These are phyloP conservation scores for Exophiala calicioides DNA, from an alignment of 2,329 filamentous ascomycete genomes.

Conservation along the genomic window DNA sequence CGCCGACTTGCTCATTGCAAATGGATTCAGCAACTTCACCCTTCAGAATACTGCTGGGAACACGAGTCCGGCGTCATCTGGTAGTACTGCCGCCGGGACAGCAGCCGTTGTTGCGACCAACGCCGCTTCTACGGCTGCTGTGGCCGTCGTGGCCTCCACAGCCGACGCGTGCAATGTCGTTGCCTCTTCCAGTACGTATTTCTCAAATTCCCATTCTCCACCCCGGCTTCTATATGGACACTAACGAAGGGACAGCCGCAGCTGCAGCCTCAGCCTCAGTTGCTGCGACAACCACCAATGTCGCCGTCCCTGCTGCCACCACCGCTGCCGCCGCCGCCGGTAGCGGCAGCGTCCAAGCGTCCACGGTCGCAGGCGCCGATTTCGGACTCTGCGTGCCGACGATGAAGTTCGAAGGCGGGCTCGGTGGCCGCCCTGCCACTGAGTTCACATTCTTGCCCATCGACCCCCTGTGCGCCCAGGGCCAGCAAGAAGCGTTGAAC, in stretches of 20 bases:
- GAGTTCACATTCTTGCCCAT: constrained; percentile 70
- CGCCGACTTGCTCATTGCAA: constrained; percentile 62
- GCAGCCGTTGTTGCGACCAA: constrained; percentile 21
- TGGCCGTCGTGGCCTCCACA: neutral
- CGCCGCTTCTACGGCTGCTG: constrained; percentile 11
- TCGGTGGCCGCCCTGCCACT: constrained; percentile 52
- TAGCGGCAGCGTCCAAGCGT: constrained; percentile 3
- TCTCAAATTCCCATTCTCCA: too few species aligned
- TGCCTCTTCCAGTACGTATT: constrained; percentile 6
- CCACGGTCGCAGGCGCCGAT: constrained; percentile 42
- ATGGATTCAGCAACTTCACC: constrained; percentile 64
- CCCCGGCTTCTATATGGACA: too few species aligned
- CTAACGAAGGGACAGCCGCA: too few species aligned
- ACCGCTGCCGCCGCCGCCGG: constrained; percentile 24
- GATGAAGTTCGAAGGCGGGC: constrained; percentile 60
- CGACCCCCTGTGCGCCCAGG: constrained; percentile 61
- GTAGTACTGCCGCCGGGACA: constrained; percentile 16
- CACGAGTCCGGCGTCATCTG: constrained; percentile 38
- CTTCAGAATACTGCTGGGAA: constrained; percentile 23
- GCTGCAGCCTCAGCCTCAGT: constrained; percentile 2
- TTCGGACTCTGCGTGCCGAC: constrained; percentile 54
- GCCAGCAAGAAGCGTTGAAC: constrained; percentile 67
- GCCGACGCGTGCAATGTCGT: constrained; percentile 7
- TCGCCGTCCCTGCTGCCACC: constrained; percentile 7
- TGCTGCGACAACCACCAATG: constrained; percentile 21